These are phyloP conservation scores for Cairneyella variabilis DNA, from an alignment of 495 filamentous ascomycete species.

Conservation along the genomic window DNA sequence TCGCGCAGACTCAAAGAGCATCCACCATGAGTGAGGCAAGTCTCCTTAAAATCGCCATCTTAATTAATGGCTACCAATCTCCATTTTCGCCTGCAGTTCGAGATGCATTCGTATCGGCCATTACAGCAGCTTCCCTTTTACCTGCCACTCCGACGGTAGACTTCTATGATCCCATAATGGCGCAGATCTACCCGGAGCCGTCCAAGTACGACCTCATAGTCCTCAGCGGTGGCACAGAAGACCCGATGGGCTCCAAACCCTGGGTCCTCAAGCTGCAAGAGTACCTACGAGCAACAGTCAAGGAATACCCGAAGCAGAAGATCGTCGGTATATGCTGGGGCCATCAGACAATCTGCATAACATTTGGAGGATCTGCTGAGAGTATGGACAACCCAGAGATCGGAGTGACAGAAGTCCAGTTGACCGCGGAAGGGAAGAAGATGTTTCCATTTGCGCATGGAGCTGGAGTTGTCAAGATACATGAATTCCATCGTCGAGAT, in stretches of 20 bases:
- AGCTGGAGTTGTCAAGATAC: slow-evolving; percentile 25
- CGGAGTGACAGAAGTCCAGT: background rate
- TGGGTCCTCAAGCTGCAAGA: slow-evolving; percentile 43
- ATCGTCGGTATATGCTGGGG: slow-evolving; percentile 45
- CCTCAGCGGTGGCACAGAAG: slow-evolving; percentile 42
- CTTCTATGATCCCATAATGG: slow-evolving; percentile 29
- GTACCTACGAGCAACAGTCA: slow-evolving; percentile 37
- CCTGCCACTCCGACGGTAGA: slow-evolving; percentile 18
- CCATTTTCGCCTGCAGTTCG: slow-evolving; percentile 34
- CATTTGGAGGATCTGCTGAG: slow-evolving; percentile 39
- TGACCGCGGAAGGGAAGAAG: slow-evolving; percentile 6
- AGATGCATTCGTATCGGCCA: slow-evolving; percentile 37
- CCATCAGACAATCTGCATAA: slow-evolving; percentile 39
- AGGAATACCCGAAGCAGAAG: slow-evolving; percentile 36
- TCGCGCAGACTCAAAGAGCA: too few relatives aligned
- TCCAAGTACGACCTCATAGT: slow-evolving; percentile 42
- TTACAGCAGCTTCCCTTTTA: slow-evolving; percentile 29
- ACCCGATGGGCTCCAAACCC: slow-evolving; percentile 36
- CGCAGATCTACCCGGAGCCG: slow-evolving; percentile 34
- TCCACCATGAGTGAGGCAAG: background rate
- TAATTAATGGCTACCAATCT: slow-evolving; percentile 42
- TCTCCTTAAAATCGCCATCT: slow-evolving; percentile 34
- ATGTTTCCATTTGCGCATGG: slow-evolving; percentile 10
- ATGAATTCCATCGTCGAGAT: slow-evolving; percentile 43
- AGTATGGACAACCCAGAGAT: slow-evolving; percentile 36